Evolutionary conservation across 2,329 filamentous ascomycete species (phyloP).

Genomic region (Delphinella strobiligena): DNA sequence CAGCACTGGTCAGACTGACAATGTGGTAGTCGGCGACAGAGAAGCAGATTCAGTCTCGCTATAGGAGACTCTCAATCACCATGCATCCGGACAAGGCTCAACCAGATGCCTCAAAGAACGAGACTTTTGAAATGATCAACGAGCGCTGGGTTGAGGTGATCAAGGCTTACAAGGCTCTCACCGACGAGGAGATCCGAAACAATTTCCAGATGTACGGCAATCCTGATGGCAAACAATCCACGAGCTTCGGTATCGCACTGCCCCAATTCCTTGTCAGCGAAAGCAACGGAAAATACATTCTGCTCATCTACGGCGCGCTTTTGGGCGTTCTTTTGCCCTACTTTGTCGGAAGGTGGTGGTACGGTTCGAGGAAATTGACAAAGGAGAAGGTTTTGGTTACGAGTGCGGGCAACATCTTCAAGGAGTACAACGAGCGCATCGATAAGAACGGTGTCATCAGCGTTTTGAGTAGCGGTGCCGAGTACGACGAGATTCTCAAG

Average conservation of each 20-base stretch:
- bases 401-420: constrained; percentile 89
- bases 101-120: constrained; percentile 74
- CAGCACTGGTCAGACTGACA: constrained; percentile 21
- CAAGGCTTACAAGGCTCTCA: constrained; percentile 96
- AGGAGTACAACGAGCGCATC: constrained; percentile 77
- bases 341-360: constrained; percentile 96
- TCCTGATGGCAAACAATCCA: constrained; percentile 95
- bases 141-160: constrained; percentile 86
- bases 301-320: constrained; percentile 77
- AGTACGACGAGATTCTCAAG: constrained; percentile 66
- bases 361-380: constrained; percentile 83
- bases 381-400: constrained; percentile 89
- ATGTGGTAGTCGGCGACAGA: constrained; percentile 54
- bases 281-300: constrained; percentile 88
- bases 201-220: constrained; percentile 95
- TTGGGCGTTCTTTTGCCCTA: constrained; percentile 87
- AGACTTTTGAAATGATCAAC: constrained; percentile 76
- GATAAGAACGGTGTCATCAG: constrained; percentile 68
- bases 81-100: constrained; percentile 88
- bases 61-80: constrained; percentile 73
- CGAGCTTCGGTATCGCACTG: constrained; percentile 92
- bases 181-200: constrained; percentile 92
- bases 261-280: constrained; percentile 87
- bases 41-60: constrained; percentile 84
- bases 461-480: constrained; percentile 73